Evolutionary conservation across 148 eudicot genomes (phyloP).

Genomic region (Cornus suecica): DNA sequence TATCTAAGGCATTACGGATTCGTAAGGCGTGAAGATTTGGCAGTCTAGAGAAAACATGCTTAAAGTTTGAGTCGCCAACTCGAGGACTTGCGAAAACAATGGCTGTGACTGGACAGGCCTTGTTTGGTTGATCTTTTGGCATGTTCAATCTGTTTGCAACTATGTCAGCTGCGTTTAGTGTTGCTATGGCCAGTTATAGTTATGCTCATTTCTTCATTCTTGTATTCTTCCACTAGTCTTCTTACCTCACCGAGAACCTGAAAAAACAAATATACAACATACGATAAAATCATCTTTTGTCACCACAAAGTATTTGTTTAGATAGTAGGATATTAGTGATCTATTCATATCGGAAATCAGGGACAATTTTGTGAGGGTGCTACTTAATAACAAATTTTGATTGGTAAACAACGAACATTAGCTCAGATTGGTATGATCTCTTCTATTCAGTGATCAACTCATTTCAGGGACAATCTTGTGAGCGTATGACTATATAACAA

Average conservation of each 20-base stretch:
- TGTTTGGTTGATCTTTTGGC: constrained; percentile 20
- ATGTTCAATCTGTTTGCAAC: constrained; percentile 43
- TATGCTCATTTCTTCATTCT: constrained; percentile 58
- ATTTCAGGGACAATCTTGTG: too few relatives aligned
- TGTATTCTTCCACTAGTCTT: constrained; percentile 46
- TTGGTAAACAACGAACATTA: too few relatives aligned
- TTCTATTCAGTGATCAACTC: constrained; percentile 69
- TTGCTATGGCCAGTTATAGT: constrained; percentile 62
- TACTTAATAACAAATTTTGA: constrained; percentile 42
- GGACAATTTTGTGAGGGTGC: too few relatives aligned
- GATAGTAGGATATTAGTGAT: too few relatives aligned
- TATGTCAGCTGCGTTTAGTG: constrained; percentile 62
- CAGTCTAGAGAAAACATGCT: constrained; percentile 17
- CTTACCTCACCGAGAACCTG: constrained; percentile 57
- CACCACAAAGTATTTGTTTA: too few relatives aligned
- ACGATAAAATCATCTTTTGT: too few relatives aligned
- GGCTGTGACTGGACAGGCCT: constrained; percentile 50
- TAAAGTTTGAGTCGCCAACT: constrained; percentile 59
- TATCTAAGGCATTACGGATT: constrained; percentile 41
- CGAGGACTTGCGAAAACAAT: constrained; percentile 59
- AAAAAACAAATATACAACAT: neutral
- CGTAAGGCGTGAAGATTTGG: constrained; percentile 35
- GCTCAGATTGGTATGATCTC: constrained; percentile 45
- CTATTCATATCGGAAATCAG: too few relatives aligned
- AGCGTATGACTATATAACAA: too few relatives aligned